These are phyloP conservation scores for Lentinula edodes DNA, from an alignment of 768 basidiomycete genomes.

Conservation along the genomic window DNA sequence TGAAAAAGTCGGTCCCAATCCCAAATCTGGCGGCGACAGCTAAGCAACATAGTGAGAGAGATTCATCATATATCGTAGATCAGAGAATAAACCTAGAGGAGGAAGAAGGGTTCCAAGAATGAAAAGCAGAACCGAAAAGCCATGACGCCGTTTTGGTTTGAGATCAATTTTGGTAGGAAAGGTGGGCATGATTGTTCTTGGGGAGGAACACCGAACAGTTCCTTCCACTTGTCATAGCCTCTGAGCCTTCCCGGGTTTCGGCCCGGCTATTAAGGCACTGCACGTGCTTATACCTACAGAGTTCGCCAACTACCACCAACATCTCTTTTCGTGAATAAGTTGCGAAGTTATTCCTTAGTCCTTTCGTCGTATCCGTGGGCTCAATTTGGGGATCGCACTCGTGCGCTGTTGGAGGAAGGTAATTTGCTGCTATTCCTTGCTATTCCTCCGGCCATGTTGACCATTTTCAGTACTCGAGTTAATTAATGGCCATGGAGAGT, in stretches of 20 bases:
- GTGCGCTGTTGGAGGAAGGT: not conserved
- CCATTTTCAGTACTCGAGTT: slow-evolving; percentile 14
- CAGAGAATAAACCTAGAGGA: slow-evolving; percentile 63
- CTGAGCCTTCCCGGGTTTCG: not conserved
- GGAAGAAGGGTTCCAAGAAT: slow-evolving; percentile 88
- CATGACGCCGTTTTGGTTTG: slow-evolving; percentile 73
- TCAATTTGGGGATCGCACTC: not conserved
- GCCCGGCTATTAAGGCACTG: not conserved
- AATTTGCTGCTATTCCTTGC: not conserved
- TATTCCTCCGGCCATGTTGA: not conserved
- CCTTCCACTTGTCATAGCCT: not conserved
- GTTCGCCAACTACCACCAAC: not conserved
- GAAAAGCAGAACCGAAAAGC: slow-evolving; percentile 75
- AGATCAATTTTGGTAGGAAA: slow-evolving; percentile 50
- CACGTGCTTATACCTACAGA: not conserved
- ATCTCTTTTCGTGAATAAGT: too few relatives aligned
- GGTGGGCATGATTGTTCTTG: slow-evolving; percentile 23
- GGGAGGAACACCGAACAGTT: not conserved
- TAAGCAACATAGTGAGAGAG: slow-evolving; percentile 24
- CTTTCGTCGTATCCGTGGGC: not conserved
- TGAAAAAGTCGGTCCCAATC: slow-evolving; percentile 84
- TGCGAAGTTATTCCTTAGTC: not conserved
- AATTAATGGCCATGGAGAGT: slow-evolving; percentile 35
- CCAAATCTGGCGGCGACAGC: slow-evolving; percentile 94
- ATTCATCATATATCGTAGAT: slow-evolving; percentile 1